These are phyloP conservation scores for Fusarium pseudonygamai DNA, from an alignment of 2,329 filamentous ascomycete genomes.

Conservation along the genomic window DNA sequence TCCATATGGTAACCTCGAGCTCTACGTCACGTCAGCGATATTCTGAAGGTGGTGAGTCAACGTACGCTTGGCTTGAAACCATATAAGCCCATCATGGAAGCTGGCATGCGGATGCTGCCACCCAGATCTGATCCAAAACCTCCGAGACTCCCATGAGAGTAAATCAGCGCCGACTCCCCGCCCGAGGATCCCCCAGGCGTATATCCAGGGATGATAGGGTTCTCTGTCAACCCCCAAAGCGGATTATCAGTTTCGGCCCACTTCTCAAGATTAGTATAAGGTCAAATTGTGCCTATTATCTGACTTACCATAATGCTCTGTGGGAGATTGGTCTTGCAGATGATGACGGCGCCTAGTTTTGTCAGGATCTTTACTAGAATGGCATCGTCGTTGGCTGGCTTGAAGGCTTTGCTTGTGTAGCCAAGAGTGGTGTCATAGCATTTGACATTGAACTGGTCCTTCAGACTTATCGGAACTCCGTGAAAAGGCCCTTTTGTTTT, in stretches of 20 bases:
- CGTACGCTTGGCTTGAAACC: constrained; percentile 44
- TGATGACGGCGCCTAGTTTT: constrained; percentile 59
- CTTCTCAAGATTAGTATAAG: neutral
- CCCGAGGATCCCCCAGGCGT: constrained; percentile 44
- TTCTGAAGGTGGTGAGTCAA: fast-evolving
- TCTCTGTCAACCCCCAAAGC: constrained; percentile 41
- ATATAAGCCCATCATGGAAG: constrained; percentile 39
- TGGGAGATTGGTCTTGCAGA: constrained; percentile 48
- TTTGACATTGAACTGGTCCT: constrained; percentile 70
- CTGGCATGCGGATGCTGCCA: constrained; percentile 42
- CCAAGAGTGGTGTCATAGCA: constrained; percentile 67
- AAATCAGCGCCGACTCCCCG: constrained; percentile 36
- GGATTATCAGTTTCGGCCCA: constrained; percentile 45
- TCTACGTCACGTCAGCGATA: constrained; percentile 49
- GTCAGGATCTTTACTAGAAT: constrained; percentile 61
- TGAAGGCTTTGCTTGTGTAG: constrained; percentile 61
- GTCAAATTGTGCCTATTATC: fast-evolving
- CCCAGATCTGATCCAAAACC: constrained; percentile 43
- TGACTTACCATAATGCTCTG: constrained; percentile 29
- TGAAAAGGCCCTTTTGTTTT: constrained; percentile 28
- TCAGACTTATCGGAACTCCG: constrained; percentile 47
- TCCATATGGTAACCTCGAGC: constrained; percentile 64
- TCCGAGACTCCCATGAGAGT: constrained; percentile 28
- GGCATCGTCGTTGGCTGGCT: constrained; percentile 57
- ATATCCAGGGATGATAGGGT: constrained; percentile 31